Conservation (phyloP, 306 rosid genomes). For the Vigna radiata region DNA sequence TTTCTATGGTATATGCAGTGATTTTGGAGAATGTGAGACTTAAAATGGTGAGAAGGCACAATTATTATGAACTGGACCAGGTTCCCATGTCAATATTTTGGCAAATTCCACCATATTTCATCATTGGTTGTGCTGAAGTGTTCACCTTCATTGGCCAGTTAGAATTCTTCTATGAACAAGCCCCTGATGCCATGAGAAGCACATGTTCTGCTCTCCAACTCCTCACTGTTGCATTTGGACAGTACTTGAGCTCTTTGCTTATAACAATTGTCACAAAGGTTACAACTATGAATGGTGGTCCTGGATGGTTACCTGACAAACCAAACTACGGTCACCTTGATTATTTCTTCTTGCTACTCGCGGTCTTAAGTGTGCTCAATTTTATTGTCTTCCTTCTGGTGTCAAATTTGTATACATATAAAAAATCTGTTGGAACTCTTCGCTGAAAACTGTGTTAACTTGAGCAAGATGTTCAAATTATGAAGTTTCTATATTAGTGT, state of each 20-base stretch:
- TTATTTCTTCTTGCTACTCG: slow-evolving; percentile 72
- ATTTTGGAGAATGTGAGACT: slow-evolving; percentile 67
- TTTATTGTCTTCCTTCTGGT: slow-evolving; percentile 56
- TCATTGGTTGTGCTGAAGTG: slow-evolving; percentile 79
- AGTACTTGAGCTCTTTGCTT: slow-evolving; percentile 77
- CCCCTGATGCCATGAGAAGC: slow-evolving; percentile 91
- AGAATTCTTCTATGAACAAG: slow-evolving; percentile 77
- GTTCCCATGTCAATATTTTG: slow-evolving; percentile 78
- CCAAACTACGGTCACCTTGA: slow-evolving; percentile 75
- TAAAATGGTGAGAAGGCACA: slow-evolving; percentile 53
- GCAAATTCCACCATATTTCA: slow-evolving; percentile 81
- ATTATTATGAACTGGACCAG: slow-evolving; percentile 51
- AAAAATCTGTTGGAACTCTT: slow-evolving; percentile 47
- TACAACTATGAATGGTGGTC: slow-evolving; percentile 59
- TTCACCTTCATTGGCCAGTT: slow-evolving; percentile 75
- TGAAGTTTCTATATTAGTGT: slow-evolving; percentile 18
- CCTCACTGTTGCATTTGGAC: slow-evolving; percentile 71
- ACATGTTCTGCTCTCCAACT: slow-evolving; percentile 79
- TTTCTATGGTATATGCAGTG: slow-evolving; percentile 70
- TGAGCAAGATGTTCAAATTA: neutral
- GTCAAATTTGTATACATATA: slow-evolving; percentile 62
- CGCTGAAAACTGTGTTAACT: slow-evolving; percentile 8
- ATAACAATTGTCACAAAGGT: slow-evolving; percentile 62
- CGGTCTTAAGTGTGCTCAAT: slow-evolving; percentile 65
- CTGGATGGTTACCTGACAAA: slow-evolving; percentile 81